A percentile compares a stretch with the other conserved stretches of the same genome.
Conservation (phyloP, 495 filamentous ascomycete genomes). For the Clohesyomyces aquaticus region DNA sequence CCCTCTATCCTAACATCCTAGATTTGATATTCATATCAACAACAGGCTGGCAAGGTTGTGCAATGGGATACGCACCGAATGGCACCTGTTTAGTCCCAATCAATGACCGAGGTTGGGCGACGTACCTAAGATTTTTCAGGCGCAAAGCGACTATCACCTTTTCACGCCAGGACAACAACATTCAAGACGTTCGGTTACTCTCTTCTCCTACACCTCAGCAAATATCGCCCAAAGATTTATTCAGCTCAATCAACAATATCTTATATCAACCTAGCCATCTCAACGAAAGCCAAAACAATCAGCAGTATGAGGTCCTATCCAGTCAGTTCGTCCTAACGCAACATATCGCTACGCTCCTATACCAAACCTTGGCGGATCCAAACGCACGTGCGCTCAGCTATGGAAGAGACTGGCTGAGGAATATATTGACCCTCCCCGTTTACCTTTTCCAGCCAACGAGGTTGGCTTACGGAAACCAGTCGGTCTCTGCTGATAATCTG, state of each 20-base stretch:
- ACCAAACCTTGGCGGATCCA: slow-evolving; percentile 1
- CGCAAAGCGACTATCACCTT: slow-evolving; percentile 15
- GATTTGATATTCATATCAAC: background rate
- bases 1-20: background rate
- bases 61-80: slow-evolving; percentile 4
- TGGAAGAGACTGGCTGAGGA: slow-evolving; percentile 14
- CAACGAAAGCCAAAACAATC: background rate
- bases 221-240: slow-evolving; percentile 13
- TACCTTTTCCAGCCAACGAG: slow-evolving; percentile 26
- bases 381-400: background rate
- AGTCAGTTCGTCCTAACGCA: slow-evolving; percentile 17
- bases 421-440: slow-evolving; percentile 14
- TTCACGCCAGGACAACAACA: slow-evolving; percentile 17
- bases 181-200: slow-evolving; percentile 4
- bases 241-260: slow-evolving; percentile 11
- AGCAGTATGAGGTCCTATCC: slow-evolving; percentile 15
- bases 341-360: slow-evolving; percentile 3
- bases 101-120: slow-evolving; percentile 8
- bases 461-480: background rate
- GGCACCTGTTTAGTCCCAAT: slow-evolving; percentile 14
- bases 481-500: background rate
- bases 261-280: slow-evolving; percentile 15
- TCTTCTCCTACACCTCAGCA: slow-evolving; percentile 5
- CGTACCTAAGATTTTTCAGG: slow-evolving; percentile 13
- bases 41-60: slow-evolving; percentile 19